Evolutionary conservation across 2,329 filamentous ascomycete species (phyloP).

Genomic region (Lanzia echinophila): DNA sequence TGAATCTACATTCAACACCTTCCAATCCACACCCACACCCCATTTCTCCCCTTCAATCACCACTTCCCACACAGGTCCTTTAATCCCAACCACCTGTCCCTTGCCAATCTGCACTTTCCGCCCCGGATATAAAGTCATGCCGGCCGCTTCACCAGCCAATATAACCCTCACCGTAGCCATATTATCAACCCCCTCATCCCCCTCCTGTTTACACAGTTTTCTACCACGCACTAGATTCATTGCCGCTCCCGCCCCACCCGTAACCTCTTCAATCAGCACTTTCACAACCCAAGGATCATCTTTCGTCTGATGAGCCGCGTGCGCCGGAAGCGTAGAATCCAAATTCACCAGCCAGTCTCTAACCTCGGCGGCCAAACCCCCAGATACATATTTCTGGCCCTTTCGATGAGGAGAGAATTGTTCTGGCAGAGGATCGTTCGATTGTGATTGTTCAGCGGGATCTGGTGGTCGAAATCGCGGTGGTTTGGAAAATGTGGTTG

Average conservation of each 20-base stretch:
- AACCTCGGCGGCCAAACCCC: constrained; percentile 43
- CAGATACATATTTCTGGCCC: constrained; percentile 41
- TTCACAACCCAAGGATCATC: constrained; percentile 25
- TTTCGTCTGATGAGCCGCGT: constrained; percentile 6
- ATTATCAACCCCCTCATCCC: constrained; percentile 15
- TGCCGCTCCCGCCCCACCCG: constrained; percentile 17
- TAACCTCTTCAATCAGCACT: constrained; percentile 26
- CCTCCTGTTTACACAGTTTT: constrained; percentile 12
- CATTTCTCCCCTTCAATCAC: constrained; percentile 27
- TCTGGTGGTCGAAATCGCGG: constrained; percentile 30
- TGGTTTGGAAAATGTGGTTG: constrained; percentile 26
- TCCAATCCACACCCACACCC: constrained; percentile 32
- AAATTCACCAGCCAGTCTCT: constrained; percentile 45
- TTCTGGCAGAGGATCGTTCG: constrained; percentile 38
- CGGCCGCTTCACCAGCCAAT: constrained; percentile 27
- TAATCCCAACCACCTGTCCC: constrained; percentile 27
- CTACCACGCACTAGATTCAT: constrained; percentile 27
- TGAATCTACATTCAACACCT: constrained; percentile 26
- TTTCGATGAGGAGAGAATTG: constrained; percentile 47
- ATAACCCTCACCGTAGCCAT: constrained; percentile 20
- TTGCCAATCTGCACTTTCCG: constrained; percentile 22
- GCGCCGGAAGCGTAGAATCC: constrained; percentile 19
- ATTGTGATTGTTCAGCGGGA: constrained; percentile 11
- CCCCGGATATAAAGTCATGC: constrained; percentile 22
- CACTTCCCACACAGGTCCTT: constrained; percentile 31